Evolutionary conservation across 768 basidiomycete genomes (phyloP).

Genomic region (Amanita subjunquillea): DNA sequence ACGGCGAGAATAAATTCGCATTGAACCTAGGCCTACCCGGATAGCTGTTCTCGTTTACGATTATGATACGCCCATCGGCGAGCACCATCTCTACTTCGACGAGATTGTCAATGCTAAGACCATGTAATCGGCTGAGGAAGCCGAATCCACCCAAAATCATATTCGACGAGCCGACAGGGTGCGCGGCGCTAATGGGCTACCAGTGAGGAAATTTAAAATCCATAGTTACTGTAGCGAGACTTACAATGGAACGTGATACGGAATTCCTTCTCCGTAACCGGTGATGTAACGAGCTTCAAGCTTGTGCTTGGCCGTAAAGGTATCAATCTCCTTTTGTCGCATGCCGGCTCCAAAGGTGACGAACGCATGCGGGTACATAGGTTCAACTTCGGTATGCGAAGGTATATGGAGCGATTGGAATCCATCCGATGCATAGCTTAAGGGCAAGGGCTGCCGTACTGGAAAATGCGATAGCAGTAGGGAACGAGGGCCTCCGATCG

Average conservation of each 20-base stretch:
- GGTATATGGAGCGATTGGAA: neutral
- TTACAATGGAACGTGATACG: slow-evolving; percentile 77
- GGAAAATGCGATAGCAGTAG: slow-evolving; percentile 19
- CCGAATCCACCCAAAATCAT: slow-evolving; percentile 88
- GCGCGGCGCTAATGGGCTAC: slow-evolving; percentile 48
- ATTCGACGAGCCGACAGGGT: slow-evolving; percentile 69
- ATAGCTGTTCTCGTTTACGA: slow-evolving; percentile 62
- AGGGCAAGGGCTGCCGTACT: slow-evolving; percentile 10
- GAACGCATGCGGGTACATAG: slow-evolving; percentile 63
- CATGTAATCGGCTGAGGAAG: slow-evolving; percentile 72
- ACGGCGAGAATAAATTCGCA: too few species aligned
- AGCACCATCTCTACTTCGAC: slow-evolving; percentile 90
- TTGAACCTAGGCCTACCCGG: slow-evolving; percentile 33
- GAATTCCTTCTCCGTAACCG: slow-evolving; percentile 44
- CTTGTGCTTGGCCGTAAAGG: slow-evolving; percentile 58
- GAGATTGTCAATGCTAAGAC: slow-evolving; percentile 82
- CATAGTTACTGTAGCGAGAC: slow-evolving; percentile 14
- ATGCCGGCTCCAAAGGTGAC: slow-evolving; percentile 84
- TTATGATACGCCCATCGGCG: slow-evolving; percentile 79
- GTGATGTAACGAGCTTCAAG: slow-evolving; percentile 46
- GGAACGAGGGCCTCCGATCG: slow-evolving; percentile 3
- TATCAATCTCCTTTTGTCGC: slow-evolving; percentile 77
- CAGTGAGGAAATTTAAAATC: slow-evolving; percentile 4
- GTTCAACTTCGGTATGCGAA: slow-evolving; percentile 39
- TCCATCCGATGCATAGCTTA: slow-evolving; percentile 6